Evolutionary conservation across 495 filamentous ascomycete genomes (phyloP).

Genomic region (Penicillium desertorum): DNA sequence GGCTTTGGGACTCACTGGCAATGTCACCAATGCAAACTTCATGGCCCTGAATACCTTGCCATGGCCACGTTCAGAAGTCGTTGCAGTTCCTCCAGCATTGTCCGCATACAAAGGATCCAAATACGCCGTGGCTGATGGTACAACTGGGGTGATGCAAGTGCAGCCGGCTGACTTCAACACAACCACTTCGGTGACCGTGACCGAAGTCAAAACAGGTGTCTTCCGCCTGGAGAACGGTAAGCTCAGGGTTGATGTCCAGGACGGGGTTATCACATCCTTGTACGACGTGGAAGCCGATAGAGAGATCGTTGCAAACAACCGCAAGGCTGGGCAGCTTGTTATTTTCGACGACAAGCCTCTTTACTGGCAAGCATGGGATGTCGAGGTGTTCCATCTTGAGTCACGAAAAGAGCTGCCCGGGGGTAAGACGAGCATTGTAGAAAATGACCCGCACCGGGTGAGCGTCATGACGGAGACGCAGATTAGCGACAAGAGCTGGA

Average conservation of each 20-base stretch:
- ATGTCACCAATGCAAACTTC: conserved; percentile 34
- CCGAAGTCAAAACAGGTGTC: conserved; percentile 63
- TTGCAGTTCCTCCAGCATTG: conserved; percentile 53
- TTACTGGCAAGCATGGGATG: conserved; percentile 99
- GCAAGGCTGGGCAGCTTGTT: conserved; percentile 86
- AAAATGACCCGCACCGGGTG: conserved; percentile 70
- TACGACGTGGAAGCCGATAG: conserved; percentile 67
- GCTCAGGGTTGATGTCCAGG: conserved; percentile 66
- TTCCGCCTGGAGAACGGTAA: conserved; percentile 78
- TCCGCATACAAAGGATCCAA: conserved; percentile 31
- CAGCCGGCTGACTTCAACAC: conserved; percentile 47
- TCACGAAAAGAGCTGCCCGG: conserved; percentile 73
- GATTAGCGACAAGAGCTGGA: conserved; percentile 84
- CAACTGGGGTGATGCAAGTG: conserved; percentile 50
- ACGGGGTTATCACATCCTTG: conserved; percentile 78
- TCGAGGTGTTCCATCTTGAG: conserved; percentile 92
- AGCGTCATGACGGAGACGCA: conserved; percentile 76
- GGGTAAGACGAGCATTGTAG: conserved; percentile 65
- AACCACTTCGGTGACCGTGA: conserved; percentile 56
- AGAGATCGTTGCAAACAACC: conserved; percentile 74
- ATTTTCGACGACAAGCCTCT: conserved; percentile 97
- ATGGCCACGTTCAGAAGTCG: conserved; percentile 74
- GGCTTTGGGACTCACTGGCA: conserved; percentile 59
- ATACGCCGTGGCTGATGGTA: conserved; percentile 50
- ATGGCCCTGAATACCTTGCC: conserved; percentile 77